Percentiles rank a stretch among this genome's conserved stretches.
These are phyloP conservation scores for Blastobotrys aristatus DNA, from an alignment of 1,139 yeast species.

Conservation along the genomic window DNA sequence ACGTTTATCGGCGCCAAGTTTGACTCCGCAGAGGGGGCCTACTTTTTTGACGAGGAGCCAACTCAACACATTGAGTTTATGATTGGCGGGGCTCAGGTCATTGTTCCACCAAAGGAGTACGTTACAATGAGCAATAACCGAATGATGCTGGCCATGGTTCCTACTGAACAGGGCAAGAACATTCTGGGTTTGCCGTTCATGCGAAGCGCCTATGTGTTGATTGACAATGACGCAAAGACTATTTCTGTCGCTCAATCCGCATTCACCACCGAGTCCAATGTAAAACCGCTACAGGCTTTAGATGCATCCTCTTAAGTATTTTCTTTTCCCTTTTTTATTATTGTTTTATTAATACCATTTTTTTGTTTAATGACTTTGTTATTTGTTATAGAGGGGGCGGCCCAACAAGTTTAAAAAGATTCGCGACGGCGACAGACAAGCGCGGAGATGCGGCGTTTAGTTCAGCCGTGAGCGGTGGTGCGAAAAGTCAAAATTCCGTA, in stretches of 20 bases:
- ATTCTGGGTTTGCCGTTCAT: slow-evolving; percentile 72
- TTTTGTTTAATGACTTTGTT: neutral
- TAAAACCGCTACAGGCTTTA: slow-evolving; percentile 14
- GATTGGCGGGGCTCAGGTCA: slow-evolving; percentile 28
- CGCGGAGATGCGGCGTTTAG: neutral
- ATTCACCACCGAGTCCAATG: slow-evolving; percentile 22
- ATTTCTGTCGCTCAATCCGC: slow-evolving; percentile 62
- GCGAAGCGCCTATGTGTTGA: slow-evolving; percentile 71
- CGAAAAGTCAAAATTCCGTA: too few species aligned
- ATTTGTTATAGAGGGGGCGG: too few species aligned
- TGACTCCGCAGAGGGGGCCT: slow-evolving; percentile 15
- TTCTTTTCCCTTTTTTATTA: neutral
- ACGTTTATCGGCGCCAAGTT: slow-evolving; percentile 20
- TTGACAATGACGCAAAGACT: slow-evolving; percentile 47
- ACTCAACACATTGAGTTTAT: slow-evolving; percentile 20
- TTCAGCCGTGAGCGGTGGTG: too few species aligned
- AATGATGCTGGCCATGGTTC: slow-evolving; percentile 22
- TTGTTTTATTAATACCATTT: too few species aligned
- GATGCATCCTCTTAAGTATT: neutral
- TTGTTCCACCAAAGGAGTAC: slow-evolving; percentile 26
- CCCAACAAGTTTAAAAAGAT: too few species aligned
- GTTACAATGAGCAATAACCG: slow-evolving; percentile 13
- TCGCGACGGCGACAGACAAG: too few species aligned
- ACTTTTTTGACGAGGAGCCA: slow-evolving; percentile 17
- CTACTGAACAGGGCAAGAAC: slow-evolving; percentile 24